A percentile compares a stretch with the other conserved stretches of the same genome.
phyloP scores from a whole-genome alignment of 371 early-diverging fungal species.

The Actinomortierella wolfii region DNA sequence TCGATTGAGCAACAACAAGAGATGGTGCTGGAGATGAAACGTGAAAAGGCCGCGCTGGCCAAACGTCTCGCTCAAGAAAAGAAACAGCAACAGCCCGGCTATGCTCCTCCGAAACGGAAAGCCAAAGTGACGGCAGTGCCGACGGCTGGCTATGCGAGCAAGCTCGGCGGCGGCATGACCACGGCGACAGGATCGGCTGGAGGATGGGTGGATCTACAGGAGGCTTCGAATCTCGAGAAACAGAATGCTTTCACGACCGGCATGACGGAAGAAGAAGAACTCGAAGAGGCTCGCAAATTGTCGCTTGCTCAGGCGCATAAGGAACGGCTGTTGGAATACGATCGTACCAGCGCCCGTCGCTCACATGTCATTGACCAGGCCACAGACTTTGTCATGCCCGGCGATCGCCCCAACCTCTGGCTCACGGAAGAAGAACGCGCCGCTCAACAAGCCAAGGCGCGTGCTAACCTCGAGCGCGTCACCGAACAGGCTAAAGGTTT shows the following conservation, averaged over 20 bases:
- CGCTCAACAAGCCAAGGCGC: constrained; percentile 52
- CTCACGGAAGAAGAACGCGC: constrained; percentile 78
- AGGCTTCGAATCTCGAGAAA: constrained; percentile 1
- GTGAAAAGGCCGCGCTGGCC: constrained; percentile 30
- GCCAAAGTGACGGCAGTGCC: constrained; percentile 25
- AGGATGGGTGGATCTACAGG: constrained; percentile 39
- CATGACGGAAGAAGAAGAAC: constrained; percentile 51
- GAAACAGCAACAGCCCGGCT: constrained; percentile 37
- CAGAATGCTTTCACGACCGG: constrained; percentile 1
- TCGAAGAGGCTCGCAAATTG: constrained; percentile 53
- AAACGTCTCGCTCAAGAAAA: constrained; percentile 42
- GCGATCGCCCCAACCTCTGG: constrained; percentile 75
- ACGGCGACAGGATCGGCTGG: constrained; percentile 38
- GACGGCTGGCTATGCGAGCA: constrained; percentile 48
- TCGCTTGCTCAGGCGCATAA: constrained; percentile 72
- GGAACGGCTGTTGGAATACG: constrained; percentile 78
- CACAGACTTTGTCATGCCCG: constrained; percentile 74
- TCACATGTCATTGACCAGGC: constrained; percentile 82
- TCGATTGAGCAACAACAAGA: constrained; percentile 72
- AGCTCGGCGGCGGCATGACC: constrained; percentile 46
- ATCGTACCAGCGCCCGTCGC: constrained; percentile 78
- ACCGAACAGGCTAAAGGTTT: constrained; percentile 52
- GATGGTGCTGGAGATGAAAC: constrained; percentile 54
- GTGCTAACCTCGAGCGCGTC: constrained; percentile 52
- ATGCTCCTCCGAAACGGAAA: constrained; percentile 16